Conservation (phyloP, 495 filamentous ascomycete genomes). For the Darksidea phi region DNA sequence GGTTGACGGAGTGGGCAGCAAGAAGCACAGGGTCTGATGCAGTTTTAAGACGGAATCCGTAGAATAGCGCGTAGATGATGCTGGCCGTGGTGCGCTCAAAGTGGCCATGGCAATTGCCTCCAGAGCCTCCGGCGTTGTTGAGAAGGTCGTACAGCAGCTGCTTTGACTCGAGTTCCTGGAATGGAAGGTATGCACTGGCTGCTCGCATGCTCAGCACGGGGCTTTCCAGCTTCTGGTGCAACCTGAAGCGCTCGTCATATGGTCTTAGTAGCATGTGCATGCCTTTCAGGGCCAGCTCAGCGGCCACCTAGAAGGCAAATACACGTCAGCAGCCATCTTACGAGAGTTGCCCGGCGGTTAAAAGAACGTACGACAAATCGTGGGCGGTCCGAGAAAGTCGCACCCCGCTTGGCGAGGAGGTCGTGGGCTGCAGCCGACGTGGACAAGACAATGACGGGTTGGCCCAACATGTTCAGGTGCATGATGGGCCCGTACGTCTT, state of each 20-base stretch:
- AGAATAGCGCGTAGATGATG: slow-evolving; percentile 42
- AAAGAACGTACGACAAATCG: slow-evolving; percentile 8
- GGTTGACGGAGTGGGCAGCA: slow-evolving; percentile 36
- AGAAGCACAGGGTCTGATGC: slow-evolving; percentile 39
- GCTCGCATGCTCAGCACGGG: not conserved
- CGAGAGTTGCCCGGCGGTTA: not conserved
- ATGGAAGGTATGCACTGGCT: not conserved
- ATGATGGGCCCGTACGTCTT: slow-evolving; percentile 41
- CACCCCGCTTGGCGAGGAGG: slow-evolving; percentile 36
- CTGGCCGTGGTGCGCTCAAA: slow-evolving; percentile 42
- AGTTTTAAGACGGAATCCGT: slow-evolving; percentile 42
- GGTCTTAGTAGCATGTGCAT: slow-evolving; percentile 12
- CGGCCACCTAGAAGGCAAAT: slow-evolving; percentile 20
- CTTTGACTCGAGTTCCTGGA: slow-evolving; percentile 14
- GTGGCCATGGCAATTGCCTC: slow-evolving; percentile 26
- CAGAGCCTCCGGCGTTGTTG: not conserved
- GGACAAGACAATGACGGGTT: slow-evolving; percentile 30
- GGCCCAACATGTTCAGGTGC: slow-evolving; percentile 19
- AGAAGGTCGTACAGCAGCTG: slow-evolving; percentile 30
- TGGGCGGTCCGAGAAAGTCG: slow-evolving; percentile 37
- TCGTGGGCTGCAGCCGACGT: slow-evolving; percentile 22
- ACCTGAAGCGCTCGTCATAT: not conserved
- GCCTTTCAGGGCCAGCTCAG: slow-evolving; percentile 3
- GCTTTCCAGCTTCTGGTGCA: not conserved
- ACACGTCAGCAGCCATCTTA: too few species aligned